Evolutionary conservation across 345 rosid species (phyloP).

Genomic region (Salix udensis): DNA sequence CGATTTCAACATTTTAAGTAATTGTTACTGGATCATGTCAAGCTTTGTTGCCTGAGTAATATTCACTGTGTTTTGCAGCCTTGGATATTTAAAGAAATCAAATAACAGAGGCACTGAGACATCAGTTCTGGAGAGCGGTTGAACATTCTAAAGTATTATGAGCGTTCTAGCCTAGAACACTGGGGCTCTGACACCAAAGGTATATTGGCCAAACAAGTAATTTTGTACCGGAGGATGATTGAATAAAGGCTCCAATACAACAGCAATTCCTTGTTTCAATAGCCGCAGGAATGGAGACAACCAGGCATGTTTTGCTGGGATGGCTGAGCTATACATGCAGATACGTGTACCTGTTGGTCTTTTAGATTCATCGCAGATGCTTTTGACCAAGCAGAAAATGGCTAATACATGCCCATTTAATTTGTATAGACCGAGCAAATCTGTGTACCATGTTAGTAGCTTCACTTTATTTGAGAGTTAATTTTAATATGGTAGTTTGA

Average conservation of each 20-base stretch:
- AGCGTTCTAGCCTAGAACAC: slow-evolving; percentile 75
- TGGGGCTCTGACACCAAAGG: slow-evolving; percentile 98
- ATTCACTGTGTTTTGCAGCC: slow-evolving; percentile 51
- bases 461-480: neutral
- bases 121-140: slow-evolving; percentile 77
- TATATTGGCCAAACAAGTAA: slow-evolving; percentile 7
- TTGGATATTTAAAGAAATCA: slow-evolving; percentile 96
- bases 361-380: slow-evolving; percentile 79
- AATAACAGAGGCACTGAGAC: slow-evolving; percentile 96
- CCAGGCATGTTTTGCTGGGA: slow-evolving; percentile 87
- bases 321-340: slow-evolving; percentile 88
- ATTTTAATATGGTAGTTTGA: neutral
- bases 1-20: neutral
- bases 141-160: slow-evolving; percentile 77
- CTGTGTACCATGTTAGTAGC: neutral
- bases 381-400: slow-evolving; percentile 83
- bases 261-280: neutral
- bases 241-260: neutral
- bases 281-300: slow-evolving; percentile 74
- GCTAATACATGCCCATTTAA: slow-evolving; percentile 37
- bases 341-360: slow-evolving; percentile 84
- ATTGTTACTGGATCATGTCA: neutral
- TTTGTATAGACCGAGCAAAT: neutral
- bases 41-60: slow-evolving; percentile 4
- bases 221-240: neutral